A percentile compares a stretch with the other conserved stretches of the same genome.
These are phyloP conservation scores for Mentha longifolia DNA, from an alignment of 257 asterid species.

Conservation along the genomic window DNA sequence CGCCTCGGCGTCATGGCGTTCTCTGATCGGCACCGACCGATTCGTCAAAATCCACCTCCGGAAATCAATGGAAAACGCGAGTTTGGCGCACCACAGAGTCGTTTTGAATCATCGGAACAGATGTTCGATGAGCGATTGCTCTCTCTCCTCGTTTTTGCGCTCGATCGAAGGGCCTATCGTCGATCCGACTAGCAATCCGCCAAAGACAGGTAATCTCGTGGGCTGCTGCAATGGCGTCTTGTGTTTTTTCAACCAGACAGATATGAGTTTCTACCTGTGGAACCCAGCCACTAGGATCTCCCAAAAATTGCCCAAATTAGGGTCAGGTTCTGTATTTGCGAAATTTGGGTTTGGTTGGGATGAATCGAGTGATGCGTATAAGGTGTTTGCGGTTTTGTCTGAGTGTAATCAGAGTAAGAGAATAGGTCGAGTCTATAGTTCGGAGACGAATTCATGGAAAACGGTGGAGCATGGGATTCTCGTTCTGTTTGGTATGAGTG, in stretches of 20 bases:
- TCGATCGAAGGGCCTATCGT: not conserved
- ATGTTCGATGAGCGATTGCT: not conserved
- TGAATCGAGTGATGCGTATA: not conserved
- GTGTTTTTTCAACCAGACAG: not conserved
- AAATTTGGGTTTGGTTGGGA: not conserved
- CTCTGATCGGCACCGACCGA: not conserved
- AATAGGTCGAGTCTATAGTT: not conserved
- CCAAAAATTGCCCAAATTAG: not conserved
- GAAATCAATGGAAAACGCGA: not conserved
- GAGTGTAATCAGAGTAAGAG: too few species aligned
- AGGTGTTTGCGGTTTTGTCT: not conserved
- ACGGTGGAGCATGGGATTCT: not conserved
- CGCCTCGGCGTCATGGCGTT: not conserved
- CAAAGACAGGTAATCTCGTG: not conserved
- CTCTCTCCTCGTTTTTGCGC: not conserved
- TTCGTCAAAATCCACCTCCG: not conserved
- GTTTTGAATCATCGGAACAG: not conserved
- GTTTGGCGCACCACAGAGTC: not conserved
- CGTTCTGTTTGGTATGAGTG: not conserved
- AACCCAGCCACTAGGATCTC: not conserved
- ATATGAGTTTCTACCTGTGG: not conserved
- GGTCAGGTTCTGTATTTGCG: not conserved
- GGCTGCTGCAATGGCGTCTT: not conserved
- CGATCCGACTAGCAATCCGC: not conserved
- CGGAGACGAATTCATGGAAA: conserved; percentile 1